Evolutionary conservation across 305 asterid genomes (phyloP).

Genomic region (Withania somnifera): DNA sequence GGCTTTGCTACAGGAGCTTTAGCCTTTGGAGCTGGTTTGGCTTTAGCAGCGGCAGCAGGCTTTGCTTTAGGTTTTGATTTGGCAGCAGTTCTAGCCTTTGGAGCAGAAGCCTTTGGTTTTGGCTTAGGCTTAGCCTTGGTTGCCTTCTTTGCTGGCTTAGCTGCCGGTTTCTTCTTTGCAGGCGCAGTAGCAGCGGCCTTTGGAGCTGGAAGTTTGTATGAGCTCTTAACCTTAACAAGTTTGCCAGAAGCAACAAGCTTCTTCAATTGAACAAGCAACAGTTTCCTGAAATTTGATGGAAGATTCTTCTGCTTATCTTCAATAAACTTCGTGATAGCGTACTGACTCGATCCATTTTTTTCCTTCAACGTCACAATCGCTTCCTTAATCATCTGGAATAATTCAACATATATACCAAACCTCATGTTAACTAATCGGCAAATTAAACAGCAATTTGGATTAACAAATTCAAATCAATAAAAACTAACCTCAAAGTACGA

Average conservation of each 20-base stretch:
- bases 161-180: slow-evolving; percentile 37
- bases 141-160: slow-evolving; percentile 11
- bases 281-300: slow-evolving; percentile 64
- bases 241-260: slow-evolving; percentile 59
- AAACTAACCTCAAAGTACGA: slow-evolving; percentile 69
- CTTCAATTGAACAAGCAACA: slow-evolving; percentile 59
- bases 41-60: slow-evolving; percentile 31
- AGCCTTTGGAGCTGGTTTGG: no score
- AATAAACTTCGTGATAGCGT: slow-evolving; percentile 64
- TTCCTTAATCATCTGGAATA: slow-evolving; percentile 69
- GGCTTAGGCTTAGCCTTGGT: slow-evolving; percentile 28
- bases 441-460: background rate
- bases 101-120: slow-evolving; percentile 30
- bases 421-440: background rate
- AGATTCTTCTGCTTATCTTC: slow-evolving; percentile 71
- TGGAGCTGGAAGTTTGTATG: slow-evolving; percentile 56
- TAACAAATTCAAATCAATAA: background rate
- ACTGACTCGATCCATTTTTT: slow-evolving; percentile 73
- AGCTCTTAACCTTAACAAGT: slow-evolving; percentile 61
- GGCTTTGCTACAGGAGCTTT: no score
- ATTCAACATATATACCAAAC: background rate
- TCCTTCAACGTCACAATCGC: slow-evolving; percentile 72
- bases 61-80: slow-evolving; percentile 32
- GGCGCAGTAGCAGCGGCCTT: slow-evolving; percentile 23
- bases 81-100: slow-evolving; percentile 22